Conservation (phyloP, 768 basidiomycete species). For the Russula abietina region DNA sequence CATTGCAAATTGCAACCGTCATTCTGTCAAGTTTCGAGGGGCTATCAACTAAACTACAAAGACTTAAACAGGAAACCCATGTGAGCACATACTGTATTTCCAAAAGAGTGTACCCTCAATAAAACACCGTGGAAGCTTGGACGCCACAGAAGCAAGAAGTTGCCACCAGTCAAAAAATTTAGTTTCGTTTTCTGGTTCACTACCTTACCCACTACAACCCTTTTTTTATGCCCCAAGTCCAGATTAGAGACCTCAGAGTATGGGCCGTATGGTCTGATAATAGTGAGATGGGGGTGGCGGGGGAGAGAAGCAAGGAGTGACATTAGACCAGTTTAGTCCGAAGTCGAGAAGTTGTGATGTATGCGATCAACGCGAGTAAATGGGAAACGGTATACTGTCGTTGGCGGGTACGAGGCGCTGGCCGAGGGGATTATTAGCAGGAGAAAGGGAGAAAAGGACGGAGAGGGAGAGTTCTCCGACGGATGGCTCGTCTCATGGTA, state of each 20-base stretch:
- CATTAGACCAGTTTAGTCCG: not conserved
- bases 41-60: not conserved
- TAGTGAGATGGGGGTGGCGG: not conserved
- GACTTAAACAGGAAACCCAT: not conserved
- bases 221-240: not conserved
- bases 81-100: not conserved
- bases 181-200: not conserved
- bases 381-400: not conserved
- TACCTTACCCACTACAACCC: too few relatives aligned
- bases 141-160: not conserved
- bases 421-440: not conserved
- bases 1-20: not conserved
- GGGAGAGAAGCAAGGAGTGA: constrained; percentile 6
- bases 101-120: not conserved
- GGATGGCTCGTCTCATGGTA: too few relatives aligned
- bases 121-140: not conserved
- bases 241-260: not conserved
- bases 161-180: not conserved
- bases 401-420: not conserved
- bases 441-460: not conserved
- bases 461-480: too few relatives aligned
- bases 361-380: constrained; percentile 6
- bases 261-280: not conserved
- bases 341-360: not conserved
- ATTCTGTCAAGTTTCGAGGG: not conserved